Evolutionary conservation across 306 rosid genomes (phyloP), one percentile per base, ranked within the genome.

Genomic region (Sesbania bispinosa): DNA sequence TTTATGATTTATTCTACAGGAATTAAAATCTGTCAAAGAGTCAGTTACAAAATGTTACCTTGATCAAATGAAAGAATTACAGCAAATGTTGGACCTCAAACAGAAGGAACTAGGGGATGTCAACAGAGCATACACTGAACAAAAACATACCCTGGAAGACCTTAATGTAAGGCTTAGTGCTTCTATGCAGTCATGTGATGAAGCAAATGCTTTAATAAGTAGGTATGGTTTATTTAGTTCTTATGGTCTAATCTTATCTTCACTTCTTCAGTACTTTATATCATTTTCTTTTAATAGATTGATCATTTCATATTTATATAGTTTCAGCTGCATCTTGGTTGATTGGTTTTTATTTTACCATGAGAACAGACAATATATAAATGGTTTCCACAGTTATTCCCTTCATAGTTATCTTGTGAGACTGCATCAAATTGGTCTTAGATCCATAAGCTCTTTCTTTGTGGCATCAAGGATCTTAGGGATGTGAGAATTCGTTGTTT

Each of bases 151-250:
- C 23, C 45, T 91, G 23, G 96, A 89, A 89, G 95, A 94, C 77
- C 86, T 91, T 45, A 85, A 85, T 73, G 91, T 82, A 84, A 87
- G 95, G 79, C 92, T 94, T 36, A 78, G 74, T 82, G 89, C 97
- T 78, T 86, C 96, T 58, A 59, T 77, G 66, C 97, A 91, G 82
- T 94, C 99, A 48, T 88, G 91, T 71, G 73, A 83, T 52, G 99
- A 94, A 86, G 92, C 97, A 67, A 88, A 94, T 81, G 92, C 82
- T 76, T 76, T 94, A 75, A 85, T 94, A 51, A 84, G 79, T 74
- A 85, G 91, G 97, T 94, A 88, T 60, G 85, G 19, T 35, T 41
- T 75, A 67, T 55, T 55, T 68, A 43, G 23, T 16, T 62, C 41
- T 20, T 20, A 60, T 27, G 16, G 15, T 51, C 39, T 67, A 18